Evolutionary conservation across 768 basidiomycete species (phyloP).

Genomic region (Mycena belliarum): DNA sequence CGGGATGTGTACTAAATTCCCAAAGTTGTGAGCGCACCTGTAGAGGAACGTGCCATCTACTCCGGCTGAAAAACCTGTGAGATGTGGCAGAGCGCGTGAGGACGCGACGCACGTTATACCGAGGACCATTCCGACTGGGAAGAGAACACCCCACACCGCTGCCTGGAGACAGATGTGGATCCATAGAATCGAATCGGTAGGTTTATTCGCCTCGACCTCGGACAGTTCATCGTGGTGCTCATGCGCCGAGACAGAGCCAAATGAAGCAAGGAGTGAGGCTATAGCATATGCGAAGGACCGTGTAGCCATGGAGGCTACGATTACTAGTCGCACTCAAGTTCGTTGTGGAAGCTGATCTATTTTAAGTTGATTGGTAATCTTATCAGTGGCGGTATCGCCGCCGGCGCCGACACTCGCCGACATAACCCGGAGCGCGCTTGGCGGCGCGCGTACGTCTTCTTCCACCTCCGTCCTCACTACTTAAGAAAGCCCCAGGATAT

Average conservation of each 20-base stretch:
- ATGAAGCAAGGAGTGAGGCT: conserved; percentile 20
- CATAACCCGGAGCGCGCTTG: too few relatives aligned
- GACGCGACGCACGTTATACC: conserved; percentile 46
- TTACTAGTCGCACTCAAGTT: too few relatives aligned
- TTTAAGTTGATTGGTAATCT: too few relatives aligned
- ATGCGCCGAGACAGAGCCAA: conserved; percentile 47
- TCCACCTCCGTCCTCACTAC: too few relatives aligned
- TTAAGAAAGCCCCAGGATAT: too few relatives aligned
- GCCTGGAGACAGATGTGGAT: conserved; percentile 82
- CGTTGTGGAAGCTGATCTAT: too few relatives aligned
- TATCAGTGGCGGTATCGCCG: too few relatives aligned
- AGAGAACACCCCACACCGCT: conserved; percentile 81
- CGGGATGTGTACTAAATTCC: not conserved
- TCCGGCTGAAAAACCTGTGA: conserved; percentile 38
- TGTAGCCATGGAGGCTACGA: not conserved
- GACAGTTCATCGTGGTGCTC: conserved; percentile 61
- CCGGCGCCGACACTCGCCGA: too few relatives aligned
- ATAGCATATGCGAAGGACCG: conserved; percentile 9
- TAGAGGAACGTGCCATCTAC: conserved; percentile 88
- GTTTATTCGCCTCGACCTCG: conserved; percentile 62
- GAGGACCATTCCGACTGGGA: conserved; percentile 82
- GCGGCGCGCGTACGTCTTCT: too few relatives aligned
- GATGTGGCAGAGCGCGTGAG: not conserved
- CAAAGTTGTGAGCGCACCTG: conserved; percentile 54
- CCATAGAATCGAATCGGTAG: conserved; percentile 78